Conservation (phyloP, 257 asterid genomes). For the Capsicum rhomboideum region DNA sequence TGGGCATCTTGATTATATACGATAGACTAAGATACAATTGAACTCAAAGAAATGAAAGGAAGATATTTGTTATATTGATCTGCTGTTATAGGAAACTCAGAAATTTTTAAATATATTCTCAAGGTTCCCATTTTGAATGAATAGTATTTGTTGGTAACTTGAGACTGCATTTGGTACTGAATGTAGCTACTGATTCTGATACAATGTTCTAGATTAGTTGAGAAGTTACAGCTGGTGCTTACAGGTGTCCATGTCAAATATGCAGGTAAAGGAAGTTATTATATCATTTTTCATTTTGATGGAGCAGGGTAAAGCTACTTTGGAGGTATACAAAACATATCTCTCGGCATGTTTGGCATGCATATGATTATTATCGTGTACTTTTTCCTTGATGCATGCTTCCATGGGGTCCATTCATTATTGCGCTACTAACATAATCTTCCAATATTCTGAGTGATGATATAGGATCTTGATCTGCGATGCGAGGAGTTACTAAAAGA, state of each 20-base stretch:
- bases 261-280: constrained; percentile 98
- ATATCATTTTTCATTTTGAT: constrained; percentile 85
- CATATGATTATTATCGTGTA: neutral
- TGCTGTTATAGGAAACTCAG: neutral
- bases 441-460: neutral
- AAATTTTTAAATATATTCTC: neutral
- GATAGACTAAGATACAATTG: neutral
- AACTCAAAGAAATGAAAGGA: neutral
- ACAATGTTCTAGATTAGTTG: neutral
- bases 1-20: neutral
- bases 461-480: constrained; percentile 80
- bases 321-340: constrained; percentile 47
- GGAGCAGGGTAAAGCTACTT: constrained; percentile 96
- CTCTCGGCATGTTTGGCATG: constrained; percentile 6
- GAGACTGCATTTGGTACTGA: constrained; percentile 1
- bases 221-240: neutral
- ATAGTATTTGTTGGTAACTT: neutral
- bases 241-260: constrained; percentile 8
- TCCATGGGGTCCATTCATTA: neutral
- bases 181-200: constrained; percentile 3
- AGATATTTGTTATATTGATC: neutral
- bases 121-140: neutral
- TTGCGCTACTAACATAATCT: neutral
- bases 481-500: constrained; percentile 88
- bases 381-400: neutral